Conservation (phyloP, 345 rosid species). For the Tarenaya hassleriana region DNA sequence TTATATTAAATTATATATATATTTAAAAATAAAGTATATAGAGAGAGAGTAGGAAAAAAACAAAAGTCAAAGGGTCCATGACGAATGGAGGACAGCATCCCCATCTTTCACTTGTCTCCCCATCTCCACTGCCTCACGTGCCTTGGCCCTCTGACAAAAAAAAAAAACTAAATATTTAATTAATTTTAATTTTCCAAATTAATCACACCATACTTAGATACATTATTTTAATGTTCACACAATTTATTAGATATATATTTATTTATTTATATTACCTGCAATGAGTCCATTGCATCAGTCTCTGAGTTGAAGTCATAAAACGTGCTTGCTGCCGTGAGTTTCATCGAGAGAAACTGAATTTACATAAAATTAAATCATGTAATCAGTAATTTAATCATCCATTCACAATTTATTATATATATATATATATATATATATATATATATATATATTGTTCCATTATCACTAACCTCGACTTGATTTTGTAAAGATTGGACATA, state of each 20-base stretch:
- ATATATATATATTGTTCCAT: too few relatives aligned
- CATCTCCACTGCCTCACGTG: conserved; percentile 49
- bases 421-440: too few relatives aligned
- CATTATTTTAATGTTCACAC: too few relatives aligned
- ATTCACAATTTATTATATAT: not conserved
- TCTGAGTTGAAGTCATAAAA: conserved; percentile 68
- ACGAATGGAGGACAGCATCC: conserved; percentile 42
- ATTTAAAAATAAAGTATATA: conserved; percentile 8
- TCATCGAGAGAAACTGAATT: conserved; percentile 81
- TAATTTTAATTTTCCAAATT: conserved; percentile 1
- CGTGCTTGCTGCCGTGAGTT: conserved; percentile 71
- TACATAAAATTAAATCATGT: conserved; percentile 7
- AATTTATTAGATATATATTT: too few relatives aligned
- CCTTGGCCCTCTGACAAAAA: conserved; percentile 64
- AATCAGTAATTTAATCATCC: not conserved
- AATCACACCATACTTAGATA: conserved; percentile 1
- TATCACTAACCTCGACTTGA: conserved; percentile 69
- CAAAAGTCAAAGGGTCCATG: conserved; percentile 33
- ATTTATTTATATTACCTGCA: conserved; percentile 37
- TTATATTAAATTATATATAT: conserved; percentile 1
- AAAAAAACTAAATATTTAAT: conserved; percentile 3
- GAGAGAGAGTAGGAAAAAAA: conserved; percentile 15
- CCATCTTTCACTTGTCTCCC: conserved; percentile 51
- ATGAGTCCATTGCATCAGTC: conserved; percentile 49
- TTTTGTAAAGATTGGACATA: conserved; percentile 75